phyloP scores from a whole-genome alignment of 768 basidiomycete genomes.

The Russula sp. region DNA sequence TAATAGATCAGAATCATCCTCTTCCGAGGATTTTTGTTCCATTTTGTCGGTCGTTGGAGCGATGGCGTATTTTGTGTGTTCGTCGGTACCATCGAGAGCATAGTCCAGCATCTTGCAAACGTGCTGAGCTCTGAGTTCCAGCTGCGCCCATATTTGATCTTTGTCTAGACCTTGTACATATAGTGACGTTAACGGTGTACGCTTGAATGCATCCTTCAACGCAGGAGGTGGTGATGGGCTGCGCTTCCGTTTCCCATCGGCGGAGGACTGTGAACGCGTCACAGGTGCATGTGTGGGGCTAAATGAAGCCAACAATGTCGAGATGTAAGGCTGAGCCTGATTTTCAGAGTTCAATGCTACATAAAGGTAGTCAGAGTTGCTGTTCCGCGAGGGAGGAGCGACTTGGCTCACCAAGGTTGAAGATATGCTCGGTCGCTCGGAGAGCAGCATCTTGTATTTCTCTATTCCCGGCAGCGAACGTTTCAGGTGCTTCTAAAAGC shows the following conservation, averaged over 20 bases:
- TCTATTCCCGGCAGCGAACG: slow-evolving; percentile 47
- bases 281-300: slow-evolving; percentile 63
- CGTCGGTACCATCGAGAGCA: slow-evolving; percentile 50
- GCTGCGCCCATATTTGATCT: slow-evolving; percentile 90
- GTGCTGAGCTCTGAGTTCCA: slow-evolving; percentile 72
- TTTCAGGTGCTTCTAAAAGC: slow-evolving; percentile 52
- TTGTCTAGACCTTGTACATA: slow-evolving; percentile 73
- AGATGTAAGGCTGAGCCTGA: slow-evolving; percentile 57
- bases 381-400: background rate
- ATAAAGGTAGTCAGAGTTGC: slow-evolving; percentile 6
- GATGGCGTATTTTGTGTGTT: slow-evolving; percentile 30
- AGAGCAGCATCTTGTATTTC: slow-evolving; percentile 55
- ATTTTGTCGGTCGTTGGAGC: slow-evolving; percentile 26
- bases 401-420: slow-evolving; percentile 58
- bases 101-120: slow-evolving; percentile 65
- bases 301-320: slow-evolving; percentile 60
- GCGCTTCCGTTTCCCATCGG: slow-evolving; percentile 40
- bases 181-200: slow-evolving; percentile 72
- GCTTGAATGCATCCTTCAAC: slow-evolving; percentile 34
- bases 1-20: slow-evolving; percentile 24
- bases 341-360: slow-evolving; percentile 65
- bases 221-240: slow-evolving; percentile 32
- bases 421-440: slow-evolving; percentile 64
- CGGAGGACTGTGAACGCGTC: slow-evolving; percentile 61
- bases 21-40: slow-evolving; percentile 29